Evolutionary conservation across 1,284 basidiomycete species (phyloP).

Genomic region (Moniliella sp.): DNA sequence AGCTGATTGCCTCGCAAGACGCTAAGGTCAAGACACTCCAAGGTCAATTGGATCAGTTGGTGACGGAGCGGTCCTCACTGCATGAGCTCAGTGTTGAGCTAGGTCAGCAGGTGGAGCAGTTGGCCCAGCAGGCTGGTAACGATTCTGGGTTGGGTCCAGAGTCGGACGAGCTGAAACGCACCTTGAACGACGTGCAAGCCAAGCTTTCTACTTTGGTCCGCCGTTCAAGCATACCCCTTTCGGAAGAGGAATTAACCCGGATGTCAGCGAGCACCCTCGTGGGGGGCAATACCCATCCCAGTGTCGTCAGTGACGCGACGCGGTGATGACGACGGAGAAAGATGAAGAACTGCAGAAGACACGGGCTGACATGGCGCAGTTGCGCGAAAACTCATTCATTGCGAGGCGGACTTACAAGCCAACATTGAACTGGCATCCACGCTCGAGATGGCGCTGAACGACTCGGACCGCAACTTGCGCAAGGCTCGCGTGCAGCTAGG

Average conservation of each 20-base stretch:
- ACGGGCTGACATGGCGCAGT: too few species aligned
- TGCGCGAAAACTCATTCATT: constrained; percentile 71
- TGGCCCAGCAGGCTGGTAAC: constrained; percentile 49
- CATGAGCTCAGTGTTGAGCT: constrained; percentile 49
- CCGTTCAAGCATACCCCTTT: too few species aligned
- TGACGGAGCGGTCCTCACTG: too few species aligned
- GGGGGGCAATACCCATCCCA: too few species aligned
- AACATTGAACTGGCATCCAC: constrained; percentile 63
- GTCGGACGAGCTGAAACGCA: too few species aligned
- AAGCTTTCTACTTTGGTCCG: neutral
- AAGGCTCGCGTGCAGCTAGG: constrained; percentile 24
- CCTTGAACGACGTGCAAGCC: neutral
- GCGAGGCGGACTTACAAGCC: constrained; percentile 66
- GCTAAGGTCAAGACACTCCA: too few species aligned
- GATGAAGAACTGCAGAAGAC: constrained; percentile 58
- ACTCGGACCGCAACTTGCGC: constrained; percentile 20
- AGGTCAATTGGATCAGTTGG: too few species aligned
- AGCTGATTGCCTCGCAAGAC: too few species aligned
- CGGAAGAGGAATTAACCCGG: neutral
- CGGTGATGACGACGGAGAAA: constrained; percentile 47
- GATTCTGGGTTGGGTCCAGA: too few species aligned
- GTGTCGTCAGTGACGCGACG: too few species aligned
- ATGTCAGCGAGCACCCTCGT: neutral
- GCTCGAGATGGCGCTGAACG: constrained; percentile 21
- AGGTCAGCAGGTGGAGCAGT: constrained; percentile 36